phyloP scores from a whole-genome alignment of 2,329 filamentous ascomycete species.

The Taxawa tesnikishii region DNA sequence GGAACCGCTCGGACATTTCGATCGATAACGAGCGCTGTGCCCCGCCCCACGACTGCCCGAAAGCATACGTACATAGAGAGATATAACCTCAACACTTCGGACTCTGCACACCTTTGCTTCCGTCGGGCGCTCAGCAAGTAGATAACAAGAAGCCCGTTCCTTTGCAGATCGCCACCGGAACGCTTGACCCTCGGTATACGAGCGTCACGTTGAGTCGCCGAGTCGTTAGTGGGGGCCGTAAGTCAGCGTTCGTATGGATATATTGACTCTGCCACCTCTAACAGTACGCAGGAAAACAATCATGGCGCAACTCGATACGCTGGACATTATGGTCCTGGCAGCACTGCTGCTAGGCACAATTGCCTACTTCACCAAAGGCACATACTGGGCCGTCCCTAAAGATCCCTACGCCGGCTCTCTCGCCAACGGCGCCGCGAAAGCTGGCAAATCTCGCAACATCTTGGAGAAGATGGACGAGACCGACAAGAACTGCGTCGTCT shows the following conservation, averaged over 20 bases:
- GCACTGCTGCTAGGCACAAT: constrained; percentile 74
- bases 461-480: constrained; percentile 92
- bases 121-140: not conserved
- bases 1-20: not conserved
- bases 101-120: not conserved
- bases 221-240: not conserved
- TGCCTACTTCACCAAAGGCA: constrained; percentile 97
- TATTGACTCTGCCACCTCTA: not conserved
- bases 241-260: not conserved
- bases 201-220: not conserved
- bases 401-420: constrained; percentile 77
- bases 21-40: too few species aligned
- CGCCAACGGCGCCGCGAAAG: constrained; percentile 55
- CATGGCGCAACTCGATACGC: constrained; percentile 93
- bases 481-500: constrained; percentile 94
- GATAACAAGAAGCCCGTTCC: not conserved
- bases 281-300: not conserved
- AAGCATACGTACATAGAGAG: not conserved
- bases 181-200: not conserved
- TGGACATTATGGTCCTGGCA: constrained; percentile 86
- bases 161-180: not conserved
- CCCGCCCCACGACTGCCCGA: not conserved
- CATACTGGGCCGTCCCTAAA: constrained; percentile 77
- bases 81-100: not conserved
- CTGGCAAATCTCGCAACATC: constrained; percentile 81